These are phyloP conservation scores for Emergomyces orientalis DNA, from an alignment of 2,329 filamentous ascomycete genomes.

Conservation along the genomic window DNA sequence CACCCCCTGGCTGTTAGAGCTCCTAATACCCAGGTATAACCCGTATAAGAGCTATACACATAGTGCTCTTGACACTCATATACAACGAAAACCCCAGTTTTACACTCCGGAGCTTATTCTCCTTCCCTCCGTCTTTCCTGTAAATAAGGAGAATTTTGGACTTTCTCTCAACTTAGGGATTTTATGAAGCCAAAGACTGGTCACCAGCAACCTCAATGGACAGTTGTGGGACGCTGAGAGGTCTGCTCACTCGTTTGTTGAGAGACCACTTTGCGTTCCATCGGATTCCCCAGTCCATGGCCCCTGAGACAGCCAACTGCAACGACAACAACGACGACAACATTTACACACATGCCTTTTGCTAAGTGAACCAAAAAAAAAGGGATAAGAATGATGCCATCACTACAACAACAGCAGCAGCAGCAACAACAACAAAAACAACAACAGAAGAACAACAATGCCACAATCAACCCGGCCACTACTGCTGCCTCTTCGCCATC, in stretches of 20 bases:
- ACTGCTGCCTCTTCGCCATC: constrained; percentile 20
- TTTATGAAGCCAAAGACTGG: not conserved
- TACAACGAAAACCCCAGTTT: no score
- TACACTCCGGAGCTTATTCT: not conserved
- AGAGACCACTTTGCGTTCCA: constrained; percentile 46
- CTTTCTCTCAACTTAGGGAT: no score
- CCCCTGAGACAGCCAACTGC: constrained; percentile 2
- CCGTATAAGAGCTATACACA: not conserved
- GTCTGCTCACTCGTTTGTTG: constrained; percentile 41
- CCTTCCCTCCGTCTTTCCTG: no score
- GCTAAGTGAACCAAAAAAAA: not conserved
- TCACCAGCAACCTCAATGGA: constrained; percentile 27
- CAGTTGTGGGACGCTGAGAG: constrained; percentile 42
- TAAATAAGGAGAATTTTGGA: not conserved
- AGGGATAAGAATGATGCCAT: constrained; percentile 12
- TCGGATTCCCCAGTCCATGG: constrained; percentile 39
- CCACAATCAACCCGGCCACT: constrained; percentile 20
- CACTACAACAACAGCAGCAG: constrained; percentile 16
- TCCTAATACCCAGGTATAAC: not conserved
- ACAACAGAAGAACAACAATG: constrained; percentile 19
- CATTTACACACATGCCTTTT: not conserved
- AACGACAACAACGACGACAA: not conserved
- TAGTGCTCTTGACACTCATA: not conserved
- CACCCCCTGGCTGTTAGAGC: not conserved
- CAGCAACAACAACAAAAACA: constrained; percentile 27